Evolutionary conservation across 371 early-diverging fungal genomes (phyloP).

Genomic region (Mortierella sp.): DNA sequence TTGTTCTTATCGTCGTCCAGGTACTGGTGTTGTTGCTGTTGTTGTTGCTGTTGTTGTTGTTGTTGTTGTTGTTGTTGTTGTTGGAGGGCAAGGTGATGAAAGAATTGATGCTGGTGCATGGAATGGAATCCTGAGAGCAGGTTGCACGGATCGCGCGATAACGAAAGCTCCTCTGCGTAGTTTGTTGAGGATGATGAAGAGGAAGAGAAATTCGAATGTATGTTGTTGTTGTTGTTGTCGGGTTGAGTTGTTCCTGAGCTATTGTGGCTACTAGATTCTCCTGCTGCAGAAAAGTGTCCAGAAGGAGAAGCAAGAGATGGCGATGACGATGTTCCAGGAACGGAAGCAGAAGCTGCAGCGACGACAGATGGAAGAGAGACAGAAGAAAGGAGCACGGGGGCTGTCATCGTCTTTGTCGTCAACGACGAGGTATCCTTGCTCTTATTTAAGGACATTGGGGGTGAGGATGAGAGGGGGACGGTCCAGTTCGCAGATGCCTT

Average conservation of each 20-base stretch:
- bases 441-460: slow-evolving; percentile 10
- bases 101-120: slow-evolving; percentile 18
- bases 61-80: slow-evolving; percentile 1
- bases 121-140: slow-evolving; percentile 14
- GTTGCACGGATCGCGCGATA: not conserved
- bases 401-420: not conserved
- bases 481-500: not conserved
- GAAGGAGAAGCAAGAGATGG: not conserved
- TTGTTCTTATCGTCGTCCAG: not conserved
- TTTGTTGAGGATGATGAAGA: not conserved
- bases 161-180: not conserved
- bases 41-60: slow-evolving; percentile 17
- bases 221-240: not conserved
- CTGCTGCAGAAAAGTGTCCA: not conserved
- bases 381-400: slow-evolving; percentile 20
- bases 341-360: not conserved
- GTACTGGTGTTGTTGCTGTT: not conserved
- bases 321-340: not conserved
- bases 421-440: not conserved
- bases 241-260: not conserved
- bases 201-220: not conserved
- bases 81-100: slow-evolving; percentile 23
- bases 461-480: not conserved
- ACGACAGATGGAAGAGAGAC: slow-evolving; percentile 5
- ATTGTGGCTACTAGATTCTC: not conserved